Evolutionary conservation across 768 basidiomycete genomes (phyloP).

Genomic region (Panaeolus papilionaceus): DNA sequence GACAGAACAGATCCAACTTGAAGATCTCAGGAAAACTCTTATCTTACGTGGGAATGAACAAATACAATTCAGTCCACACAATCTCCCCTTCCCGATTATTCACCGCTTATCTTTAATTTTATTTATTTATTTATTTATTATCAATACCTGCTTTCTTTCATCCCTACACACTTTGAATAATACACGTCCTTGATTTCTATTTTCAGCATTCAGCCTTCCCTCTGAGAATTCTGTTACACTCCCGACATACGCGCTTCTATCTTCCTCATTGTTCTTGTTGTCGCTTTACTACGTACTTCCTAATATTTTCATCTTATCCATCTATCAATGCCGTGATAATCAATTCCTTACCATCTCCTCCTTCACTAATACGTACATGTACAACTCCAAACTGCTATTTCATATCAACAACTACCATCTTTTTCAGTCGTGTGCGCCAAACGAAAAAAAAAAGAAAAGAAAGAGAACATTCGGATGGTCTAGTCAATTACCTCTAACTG

Average conservation of each 20-base stretch:
- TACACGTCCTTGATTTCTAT: too few relatives aligned
- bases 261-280: not conserved
- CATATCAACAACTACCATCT: not conserved
- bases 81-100: slow-evolving; percentile 10
- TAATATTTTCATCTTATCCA: not conserved
- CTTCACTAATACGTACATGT: too few relatives aligned
- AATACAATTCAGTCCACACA: not conserved
- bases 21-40: slow-evolving; percentile 4
- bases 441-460: too few relatives aligned
- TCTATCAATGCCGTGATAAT: slow-evolving; percentile 1
- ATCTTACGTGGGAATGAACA: slow-evolving; percentile 7
- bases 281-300: not conserved
- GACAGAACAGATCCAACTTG: slow-evolving; percentile 9
- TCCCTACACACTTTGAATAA: too few relatives aligned
- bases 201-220: too few relatives aligned
- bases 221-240: too few relatives aligned
- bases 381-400: not conserved
- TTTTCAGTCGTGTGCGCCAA: too few relatives aligned
- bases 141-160: not conserved
- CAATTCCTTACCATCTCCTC: too few relatives aligned
- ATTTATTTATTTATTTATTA: not conserved
- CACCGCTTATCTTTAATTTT: slow-evolving; percentile 3
- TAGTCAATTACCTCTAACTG: too few relatives aligned
- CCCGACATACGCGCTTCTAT: not conserved
- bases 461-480: too few relatives aligned